A percentile compares a stretch with the other conserved stretches of the same genome.
These are phyloP conservation scores for Ceriops zippeliana DNA, from an alignment of 345 rosid genomes.

Conservation along the genomic window DNA sequence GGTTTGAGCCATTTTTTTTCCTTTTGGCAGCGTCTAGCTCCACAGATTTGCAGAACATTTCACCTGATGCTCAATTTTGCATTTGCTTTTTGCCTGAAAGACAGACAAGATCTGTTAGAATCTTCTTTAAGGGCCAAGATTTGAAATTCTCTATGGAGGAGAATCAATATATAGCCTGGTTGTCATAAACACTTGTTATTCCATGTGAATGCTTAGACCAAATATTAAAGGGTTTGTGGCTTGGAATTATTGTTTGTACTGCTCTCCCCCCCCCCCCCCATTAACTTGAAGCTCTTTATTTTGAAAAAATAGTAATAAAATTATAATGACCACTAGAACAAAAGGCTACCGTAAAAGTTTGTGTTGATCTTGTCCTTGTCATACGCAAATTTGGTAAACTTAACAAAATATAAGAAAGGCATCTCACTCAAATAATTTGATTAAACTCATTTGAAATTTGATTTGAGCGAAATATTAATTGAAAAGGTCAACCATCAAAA, in stretches of 20 bases:
- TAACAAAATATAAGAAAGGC: no score
- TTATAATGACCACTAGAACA: no score
- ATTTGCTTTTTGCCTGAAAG: constrained; percentile 47
- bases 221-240: background rate
- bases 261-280: background rate
- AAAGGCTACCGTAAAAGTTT: no score
- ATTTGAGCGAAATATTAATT: no score
- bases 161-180: background rate
- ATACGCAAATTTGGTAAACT: no score
- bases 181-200: background rate
- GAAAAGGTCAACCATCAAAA: no score
- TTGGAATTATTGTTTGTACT: background rate
- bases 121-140: constrained; percentile 37
- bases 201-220: no score
- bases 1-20: constrained; percentile 30
- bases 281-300: background rate
- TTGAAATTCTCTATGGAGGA: background rate
- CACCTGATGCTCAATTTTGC: constrained; percentile 4
- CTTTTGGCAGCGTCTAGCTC: background rate
- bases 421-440: no score
- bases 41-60: background rate
- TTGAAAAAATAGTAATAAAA: no score
- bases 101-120: constrained; percentile 52
- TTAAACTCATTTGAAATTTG: no score
- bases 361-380: no score